A percentile compares a stretch with the other conserved stretches of the same genome.
Evolutionary conservation across 1,139 yeast genomes (phyloP).

Genomic region (Hemisphaericaspora subhashii): DNA sequence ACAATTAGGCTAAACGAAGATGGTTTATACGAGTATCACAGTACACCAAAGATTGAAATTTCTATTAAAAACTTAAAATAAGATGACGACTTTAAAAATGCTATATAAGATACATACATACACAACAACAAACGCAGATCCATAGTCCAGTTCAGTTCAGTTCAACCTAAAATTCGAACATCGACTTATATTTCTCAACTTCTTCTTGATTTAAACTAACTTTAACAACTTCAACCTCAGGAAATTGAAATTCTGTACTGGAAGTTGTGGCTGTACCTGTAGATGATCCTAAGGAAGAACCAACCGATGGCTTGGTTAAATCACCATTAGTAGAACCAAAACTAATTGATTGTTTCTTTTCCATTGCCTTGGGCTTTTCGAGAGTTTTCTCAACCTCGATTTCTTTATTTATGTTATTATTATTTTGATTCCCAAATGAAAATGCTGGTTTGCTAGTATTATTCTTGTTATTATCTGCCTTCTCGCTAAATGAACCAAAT

Average conservation of each 20-base stretch:
- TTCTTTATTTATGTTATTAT: not conserved
- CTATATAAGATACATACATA: not conserved
- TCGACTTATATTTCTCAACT: slow-evolving; percentile 28
- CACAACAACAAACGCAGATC: too few species aligned
- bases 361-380: too few species aligned
- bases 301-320: not conserved
- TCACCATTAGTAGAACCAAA: not conserved
- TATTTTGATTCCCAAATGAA: slow-evolving; percentile 1
- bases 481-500: too few species aligned
- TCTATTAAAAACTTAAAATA: not conserved
- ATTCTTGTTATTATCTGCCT: not conserved
- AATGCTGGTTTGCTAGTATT: not conserved
- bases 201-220: slow-evolving; percentile 25
- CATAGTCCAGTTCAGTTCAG: too few species aligned
- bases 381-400: not conserved
- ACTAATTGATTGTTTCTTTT: not conserved
- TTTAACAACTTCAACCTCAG: slow-evolving; percentile 25
- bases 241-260: slow-evolving; percentile 25
- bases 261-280: not conserved
- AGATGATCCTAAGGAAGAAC: too few species aligned
- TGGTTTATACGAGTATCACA: not conserved
- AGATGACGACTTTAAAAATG: too few species aligned
- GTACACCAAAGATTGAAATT: not conserved
- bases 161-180: slow-evolving; percentile 33
- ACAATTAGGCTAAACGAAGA: too few species aligned